Conservation (phyloP, 495 filamentous ascomycete genomes). For the Neurospora terricola region DNA sequence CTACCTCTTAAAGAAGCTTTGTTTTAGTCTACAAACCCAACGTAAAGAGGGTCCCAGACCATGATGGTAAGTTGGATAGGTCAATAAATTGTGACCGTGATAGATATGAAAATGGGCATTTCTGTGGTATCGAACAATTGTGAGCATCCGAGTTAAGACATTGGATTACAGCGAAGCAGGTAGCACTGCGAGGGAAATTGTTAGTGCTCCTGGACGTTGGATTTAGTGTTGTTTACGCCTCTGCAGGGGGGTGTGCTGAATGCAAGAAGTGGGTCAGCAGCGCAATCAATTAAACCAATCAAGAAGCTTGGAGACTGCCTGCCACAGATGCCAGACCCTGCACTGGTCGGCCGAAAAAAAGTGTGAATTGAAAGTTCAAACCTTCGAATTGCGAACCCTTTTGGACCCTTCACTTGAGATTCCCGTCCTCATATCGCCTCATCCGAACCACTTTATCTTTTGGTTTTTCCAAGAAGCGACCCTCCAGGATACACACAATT, state of each 20-base stretch:
- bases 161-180: neutral
- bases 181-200: neutral
- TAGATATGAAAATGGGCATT: neutral
- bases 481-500: neutral
- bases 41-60: neutral
- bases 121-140: neutral
- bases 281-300: neutral
- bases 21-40: neutral
- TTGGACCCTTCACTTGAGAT: neutral
- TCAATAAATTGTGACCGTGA: neutral
- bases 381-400: neutral
- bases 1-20: neutral
- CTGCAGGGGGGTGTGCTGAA: neutral
- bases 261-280: neutral
- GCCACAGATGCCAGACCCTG: neutral
- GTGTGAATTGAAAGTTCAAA: neutral
- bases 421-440: neutral
- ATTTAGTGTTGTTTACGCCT: neutral
- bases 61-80: accelerated
- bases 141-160: neutral
- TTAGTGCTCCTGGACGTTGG: neutral
- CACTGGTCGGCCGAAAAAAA: neutral
- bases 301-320: neutral
- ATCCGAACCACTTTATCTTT: neutral
- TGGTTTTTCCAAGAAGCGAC: neutral